Evolutionary conservation across 441 rosid genomes (phyloP).

Genomic region (Lagerstroemia fauriei): DNA sequence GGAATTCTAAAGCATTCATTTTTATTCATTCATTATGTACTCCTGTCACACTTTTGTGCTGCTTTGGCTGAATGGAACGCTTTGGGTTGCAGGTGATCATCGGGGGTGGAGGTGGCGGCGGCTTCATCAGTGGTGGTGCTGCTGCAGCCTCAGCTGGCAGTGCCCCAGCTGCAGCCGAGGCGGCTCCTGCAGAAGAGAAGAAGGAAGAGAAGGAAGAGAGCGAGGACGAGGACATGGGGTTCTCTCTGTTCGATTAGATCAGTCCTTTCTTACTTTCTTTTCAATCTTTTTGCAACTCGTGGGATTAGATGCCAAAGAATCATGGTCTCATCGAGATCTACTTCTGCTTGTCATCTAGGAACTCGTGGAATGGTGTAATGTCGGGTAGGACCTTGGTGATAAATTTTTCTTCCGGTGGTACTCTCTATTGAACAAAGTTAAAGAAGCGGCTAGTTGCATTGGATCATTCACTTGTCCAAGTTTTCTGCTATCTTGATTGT

Average conservation of each 20-base stretch:
- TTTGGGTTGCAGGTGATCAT: conserved; percentile 25
- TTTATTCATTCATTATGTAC: not conserved
- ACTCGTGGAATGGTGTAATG: not conserved
- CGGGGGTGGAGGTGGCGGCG: conserved; percentile 9
- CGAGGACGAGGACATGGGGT: conserved; percentile 22
- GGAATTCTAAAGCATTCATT: not conserved
- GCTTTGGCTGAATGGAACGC: not conserved
- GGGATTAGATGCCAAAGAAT: not conserved
- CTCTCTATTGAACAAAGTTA: not conserved
- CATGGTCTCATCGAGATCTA: not conserved
- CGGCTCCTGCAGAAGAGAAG: conserved; percentile 23
- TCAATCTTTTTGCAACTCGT: not conserved
- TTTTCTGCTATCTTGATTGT: not conserved
- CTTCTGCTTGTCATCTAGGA: not conserved
- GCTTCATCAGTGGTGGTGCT: conserved; percentile 24
- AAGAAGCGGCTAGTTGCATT: not conserved
- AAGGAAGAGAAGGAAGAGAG: conserved; percentile 28
- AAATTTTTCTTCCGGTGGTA: not conserved
- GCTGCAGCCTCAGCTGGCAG: conserved; percentile 15
- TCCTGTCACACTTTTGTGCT: not conserved
- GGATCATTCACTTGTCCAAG: not conserved
- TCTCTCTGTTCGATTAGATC: conserved; percentile 28
- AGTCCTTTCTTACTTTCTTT: not conserved
- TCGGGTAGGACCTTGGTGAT: not conserved
- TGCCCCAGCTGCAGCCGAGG: conserved; percentile 19